A percentile compares a stretch with the other conserved stretches of the same genome.
Evolutionary conservation across 441 rosid species (phyloP).

Genomic region (Adansonia madagascariensis): DNA sequence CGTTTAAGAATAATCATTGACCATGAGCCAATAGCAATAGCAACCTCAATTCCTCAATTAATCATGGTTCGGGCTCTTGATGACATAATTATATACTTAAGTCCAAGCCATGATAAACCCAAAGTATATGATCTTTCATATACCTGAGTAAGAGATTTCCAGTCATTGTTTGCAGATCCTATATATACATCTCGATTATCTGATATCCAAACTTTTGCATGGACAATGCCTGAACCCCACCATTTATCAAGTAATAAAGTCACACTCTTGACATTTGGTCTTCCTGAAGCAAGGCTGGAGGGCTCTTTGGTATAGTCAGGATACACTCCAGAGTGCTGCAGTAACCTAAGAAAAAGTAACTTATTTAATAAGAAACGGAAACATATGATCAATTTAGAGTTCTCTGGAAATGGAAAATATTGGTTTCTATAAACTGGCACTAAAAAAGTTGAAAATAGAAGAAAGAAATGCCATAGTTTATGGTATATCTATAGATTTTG

Average conservation of each 20-base stretch:
- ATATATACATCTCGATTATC: slow-evolving; percentile 72
- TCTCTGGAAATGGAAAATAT: background rate
- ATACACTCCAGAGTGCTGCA: slow-evolving; percentile 80
- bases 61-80: background rate
- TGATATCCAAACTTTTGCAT: slow-evolving; percentile 91
- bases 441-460: background rate
- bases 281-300: slow-evolving; percentile 64
- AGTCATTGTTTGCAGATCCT: slow-evolving; percentile 90
- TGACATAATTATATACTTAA: background rate
- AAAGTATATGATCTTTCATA: background rate
- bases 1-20: background rate
- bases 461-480: background rate
- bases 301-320: slow-evolving; percentile 79
- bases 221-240: slow-evolving; percentile 93
- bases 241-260: slow-evolving; percentile 68
- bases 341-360: slow-evolving; percentile 45
- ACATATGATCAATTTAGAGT: background rate
- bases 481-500: background rate
- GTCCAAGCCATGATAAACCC: background rate
- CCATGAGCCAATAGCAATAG: background rate
- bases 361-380: slow-evolving; percentile 7
- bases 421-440: background rate
- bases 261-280: slow-evolving; percentile 67
- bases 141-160: slow-evolving; percentile 96
- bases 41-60: background rate